Evolutionary conservation across 2,329 filamentous ascomycete species (phyloP), one percentile per base, ranked within the genome.

Genomic region (Fusarium fujikuroi): DNA sequence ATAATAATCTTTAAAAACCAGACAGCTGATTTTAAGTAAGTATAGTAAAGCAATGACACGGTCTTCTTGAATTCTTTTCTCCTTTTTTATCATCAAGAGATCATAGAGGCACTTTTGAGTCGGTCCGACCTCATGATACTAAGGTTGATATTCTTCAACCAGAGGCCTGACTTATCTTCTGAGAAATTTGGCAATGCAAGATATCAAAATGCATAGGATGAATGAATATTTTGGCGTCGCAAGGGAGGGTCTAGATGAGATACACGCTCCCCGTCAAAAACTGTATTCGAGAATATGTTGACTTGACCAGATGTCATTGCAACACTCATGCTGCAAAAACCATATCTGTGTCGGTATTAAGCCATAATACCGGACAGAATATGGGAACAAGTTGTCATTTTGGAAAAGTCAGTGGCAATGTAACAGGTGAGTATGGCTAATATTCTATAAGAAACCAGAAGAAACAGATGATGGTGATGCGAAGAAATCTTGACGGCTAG

Each of bases 241-340:
- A 44, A 12, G 11, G 16, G 12, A 9, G 2, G 3, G 5, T 25
- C 5, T 44, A 44, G 4, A 9, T 3, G 14, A 44, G 16, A 14
- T 19, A 44, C 4, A 10, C 10, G 18, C 5, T 12, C 5, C 0
- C 10, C 23, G 30, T 3, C 19, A 19, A 12, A 4, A 12, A 9
- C 16, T 25, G 19, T 44, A 11, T 5, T 12, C 10, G 12, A 5
- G 23, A 44, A 9, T 44, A 18, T 44, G 7, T 4, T 25, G 8
- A 25, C 5, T 7, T 18, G 5, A 25, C 16, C 10, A 25, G 7
- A 85, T 16, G 82, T 83, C 47, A 82, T 76, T 4, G 82, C 82
- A 56, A 85, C 85, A 6, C 67, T 79, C 34, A 76, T 74, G 60
- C 69, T 78, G 44, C 73, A 76, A 56, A 77, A 80, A 50, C 74